Conservation (phyloP, 352 stramenopile genomes). For the Globisporangium emineosum region DNA sequence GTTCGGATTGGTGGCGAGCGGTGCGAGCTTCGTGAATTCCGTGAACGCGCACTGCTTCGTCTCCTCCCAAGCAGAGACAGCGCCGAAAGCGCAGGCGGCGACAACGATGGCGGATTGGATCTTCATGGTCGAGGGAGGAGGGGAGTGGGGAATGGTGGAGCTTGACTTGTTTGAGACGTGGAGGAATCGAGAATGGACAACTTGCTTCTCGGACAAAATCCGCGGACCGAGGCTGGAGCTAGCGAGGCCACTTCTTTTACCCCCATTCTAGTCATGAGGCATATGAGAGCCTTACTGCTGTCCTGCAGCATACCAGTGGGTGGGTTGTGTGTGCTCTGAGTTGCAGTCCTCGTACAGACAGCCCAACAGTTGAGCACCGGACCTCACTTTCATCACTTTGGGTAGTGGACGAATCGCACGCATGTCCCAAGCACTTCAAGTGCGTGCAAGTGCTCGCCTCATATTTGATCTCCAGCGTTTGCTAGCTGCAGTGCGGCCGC, state of each 20-base stretch:
- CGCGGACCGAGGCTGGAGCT: neutral
- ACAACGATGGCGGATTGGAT: constrained; percentile 3
- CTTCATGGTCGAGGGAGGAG: constrained; percentile 6
- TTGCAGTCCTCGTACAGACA: neutral
- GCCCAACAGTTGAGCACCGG: neutral
- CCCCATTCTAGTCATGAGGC: neutral
- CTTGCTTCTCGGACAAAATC: neutral
- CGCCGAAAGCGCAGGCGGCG: constrained; percentile 5
- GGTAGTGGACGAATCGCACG: neutral
- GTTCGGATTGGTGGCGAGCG: neutral
- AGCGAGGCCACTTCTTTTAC: neutral
- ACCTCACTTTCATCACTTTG: neutral
- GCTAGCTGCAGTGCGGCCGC: neutral
- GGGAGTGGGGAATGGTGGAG: neutral
- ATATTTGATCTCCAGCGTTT: neutral
- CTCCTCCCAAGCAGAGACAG: constrained; percentile 9
- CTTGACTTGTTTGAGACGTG: neutral
- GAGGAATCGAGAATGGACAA: neutral
- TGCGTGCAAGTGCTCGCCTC: neutral
- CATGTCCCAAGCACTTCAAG: neutral
- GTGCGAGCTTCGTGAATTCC: constrained; percentile 4
- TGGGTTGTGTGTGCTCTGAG: neutral
- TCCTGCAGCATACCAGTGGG: neutral
- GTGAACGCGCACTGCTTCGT: neutral
- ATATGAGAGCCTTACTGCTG: neutral